These are phyloP conservation scores for Cryptococcus amylolentus DNA, from an alignment of 1,284 basidiomycete genomes.

Conservation along the genomic window DNA sequence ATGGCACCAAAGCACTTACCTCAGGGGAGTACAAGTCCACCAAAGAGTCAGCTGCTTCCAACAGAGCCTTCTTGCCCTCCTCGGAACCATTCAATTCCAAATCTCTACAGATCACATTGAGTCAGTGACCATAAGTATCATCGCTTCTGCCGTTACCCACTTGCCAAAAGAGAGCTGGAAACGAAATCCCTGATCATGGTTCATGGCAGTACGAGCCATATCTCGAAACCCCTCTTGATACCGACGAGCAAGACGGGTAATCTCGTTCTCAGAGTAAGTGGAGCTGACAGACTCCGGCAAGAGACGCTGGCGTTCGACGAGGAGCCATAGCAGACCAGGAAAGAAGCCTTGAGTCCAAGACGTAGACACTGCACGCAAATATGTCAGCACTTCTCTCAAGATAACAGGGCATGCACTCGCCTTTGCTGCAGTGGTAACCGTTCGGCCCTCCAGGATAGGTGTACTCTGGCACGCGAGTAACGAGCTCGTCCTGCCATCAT, in stretches of 20 bases:
- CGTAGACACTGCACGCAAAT: slow-evolving; percentile 13
- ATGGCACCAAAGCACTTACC: slow-evolving; percentile 11
- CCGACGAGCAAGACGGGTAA: slow-evolving; percentile 26
- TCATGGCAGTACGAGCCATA: slow-evolving; percentile 22
- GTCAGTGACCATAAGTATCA: background rate
- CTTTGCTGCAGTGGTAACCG: slow-evolving; percentile 30
- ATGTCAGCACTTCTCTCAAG: background rate
- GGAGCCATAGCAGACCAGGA: slow-evolving; percentile 37
- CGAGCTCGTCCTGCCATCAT: slow-evolving; percentile 14
- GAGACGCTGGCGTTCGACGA: slow-evolving; percentile 29
- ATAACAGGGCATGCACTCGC: slow-evolving; percentile 13
- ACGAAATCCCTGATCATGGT: slow-evolving; percentile 44
- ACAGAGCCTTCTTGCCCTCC: slow-evolving; percentile 28
- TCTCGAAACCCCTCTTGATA: slow-evolving; percentile 32
- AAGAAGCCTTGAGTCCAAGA: slow-evolving; percentile 44
- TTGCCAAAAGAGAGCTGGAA: slow-evolving; percentile 39
- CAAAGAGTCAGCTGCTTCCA: slow-evolving; percentile 37
- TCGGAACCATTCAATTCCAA: slow-evolving; percentile 27
- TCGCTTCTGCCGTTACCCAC: slow-evolving; percentile 16
- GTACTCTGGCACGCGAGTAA: slow-evolving; percentile 33
- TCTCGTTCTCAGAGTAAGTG: slow-evolving; percentile 23
- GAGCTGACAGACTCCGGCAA: slow-evolving; percentile 16
- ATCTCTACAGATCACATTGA: slow-evolving; percentile 19
- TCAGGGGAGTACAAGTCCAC: slow-evolving; percentile 32
- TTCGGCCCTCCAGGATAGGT: slow-evolving; percentile 32